Base-by-base conservation (phyloP, 2,329 filamentous ascomycete genomes). In the Cyclaneusma minus region DNA sequence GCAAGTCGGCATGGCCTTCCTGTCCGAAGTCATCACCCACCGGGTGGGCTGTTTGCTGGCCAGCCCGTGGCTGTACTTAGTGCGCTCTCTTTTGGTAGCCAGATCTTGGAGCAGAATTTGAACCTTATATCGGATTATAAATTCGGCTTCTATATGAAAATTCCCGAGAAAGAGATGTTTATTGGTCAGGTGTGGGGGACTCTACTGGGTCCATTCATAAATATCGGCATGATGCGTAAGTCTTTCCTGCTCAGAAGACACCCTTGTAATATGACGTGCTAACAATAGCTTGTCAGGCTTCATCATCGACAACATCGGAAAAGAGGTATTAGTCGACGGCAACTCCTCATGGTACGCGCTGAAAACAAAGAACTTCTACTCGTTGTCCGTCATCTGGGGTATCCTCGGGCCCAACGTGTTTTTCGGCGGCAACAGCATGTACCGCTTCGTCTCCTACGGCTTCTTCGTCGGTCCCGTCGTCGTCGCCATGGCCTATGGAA, bases 81-180 rank as follows among this genome's bases (percentile, higher is more conserved):
- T 0, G 41, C 37, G 23, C 45, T 48, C 37, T 39, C 39, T 3
- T 51, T 43, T 30, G 43, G 43, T n/a, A 36, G 44, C 7, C 45
- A 50, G 30, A 43, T 50, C 19, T 36, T 51, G 13, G 46, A 46
- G 26, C 48, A 52, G 29, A 41, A 43, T 28, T 35, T 50, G 14
- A 48, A 47, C 25, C 35, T 50, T 3, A 41, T 45, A 17, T 44
- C 39, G 2, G 48, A 50, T 29, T 49, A 46, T 33, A 52, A 51
- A 23, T 50, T 51, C 16, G 48, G 47, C 4, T 50, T 49, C 34
- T 51, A 50, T 37, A 51, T 52, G 47, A 51, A 50, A 31, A 48
- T 51, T 13, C 48, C 48, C 6, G 46, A 50, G 31, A 38, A 29
- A 18, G 44, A 49, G 31, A 50, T 52, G 45, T 50, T 51, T 24